A percentile compares a stretch with the other conserved stretches of the same genome.
phyloP scores from a whole-genome alignment of 805 yeast genomes.

The Lachancea sp. region DNA sequence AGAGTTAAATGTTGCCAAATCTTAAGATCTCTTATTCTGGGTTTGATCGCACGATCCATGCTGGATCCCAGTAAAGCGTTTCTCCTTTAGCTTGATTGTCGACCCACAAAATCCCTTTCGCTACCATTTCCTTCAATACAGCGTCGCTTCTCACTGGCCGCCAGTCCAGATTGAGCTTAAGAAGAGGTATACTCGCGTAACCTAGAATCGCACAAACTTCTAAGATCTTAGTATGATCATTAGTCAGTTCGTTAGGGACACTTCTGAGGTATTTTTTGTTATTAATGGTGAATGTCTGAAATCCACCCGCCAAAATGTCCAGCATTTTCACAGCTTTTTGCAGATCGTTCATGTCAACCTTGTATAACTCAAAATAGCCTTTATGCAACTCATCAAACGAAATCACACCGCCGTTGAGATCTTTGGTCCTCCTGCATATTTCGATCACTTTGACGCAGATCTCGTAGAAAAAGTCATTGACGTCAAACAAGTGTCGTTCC shows the following conservation, averaged over 20 bases:
- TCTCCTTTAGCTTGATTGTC: slow-evolving; percentile 48
- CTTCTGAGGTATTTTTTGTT: slow-evolving; percentile 53
- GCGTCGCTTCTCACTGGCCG: slow-evolving; percentile 50
- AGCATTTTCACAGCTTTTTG: slow-evolving; percentile 49
- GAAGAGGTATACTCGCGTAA: slow-evolving; percentile 54
- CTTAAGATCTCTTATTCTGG: neutral
- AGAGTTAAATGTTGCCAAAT: neutral
- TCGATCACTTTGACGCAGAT: slow-evolving; percentile 72
- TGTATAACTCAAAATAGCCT: slow-evolving; percentile 29
- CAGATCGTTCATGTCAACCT: slow-evolving; percentile 44
- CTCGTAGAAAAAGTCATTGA: slow-evolving; percentile 54
- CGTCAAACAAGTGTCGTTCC: slow-evolving; percentile 27
- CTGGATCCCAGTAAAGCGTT: slow-evolving; percentile 62
- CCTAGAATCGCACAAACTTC: slow-evolving; percentile 78
- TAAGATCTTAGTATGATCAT: slow-evolving; percentile 64
- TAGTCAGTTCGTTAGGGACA: slow-evolving; percentile 55
- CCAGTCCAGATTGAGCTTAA: slow-evolving; percentile 78
- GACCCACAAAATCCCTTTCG: slow-evolving; percentile 80
- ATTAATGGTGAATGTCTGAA: slow-evolving; percentile 50
- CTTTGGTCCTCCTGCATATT: slow-evolving; percentile 60
- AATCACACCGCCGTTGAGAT: slow-evolving; percentile 77
- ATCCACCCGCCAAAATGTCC: slow-evolving; percentile 60
- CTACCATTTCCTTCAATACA: slow-evolving; percentile 71
- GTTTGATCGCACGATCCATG: slow-evolving; percentile 46
- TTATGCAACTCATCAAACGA: slow-evolving; percentile 47